Evolutionary conservation across 306 rosid species (phyloP), one percentile per base, ranked within the genome.

Genomic region (Acacia acuminata): DNA sequence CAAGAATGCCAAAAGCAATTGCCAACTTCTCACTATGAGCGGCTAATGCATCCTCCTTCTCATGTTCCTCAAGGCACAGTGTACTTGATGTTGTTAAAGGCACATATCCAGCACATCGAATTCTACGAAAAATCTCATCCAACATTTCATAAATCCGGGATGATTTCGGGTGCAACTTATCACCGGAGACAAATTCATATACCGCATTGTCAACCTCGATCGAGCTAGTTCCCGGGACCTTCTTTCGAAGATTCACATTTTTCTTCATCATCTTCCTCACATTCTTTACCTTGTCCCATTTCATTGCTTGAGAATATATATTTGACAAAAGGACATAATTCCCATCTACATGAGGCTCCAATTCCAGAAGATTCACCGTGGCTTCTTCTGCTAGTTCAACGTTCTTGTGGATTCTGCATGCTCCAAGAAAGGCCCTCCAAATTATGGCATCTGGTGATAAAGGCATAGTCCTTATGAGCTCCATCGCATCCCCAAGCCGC

Each of bases 351-450:
- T 60, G 55, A 58, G 82, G 78, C 72, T 82, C 82, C 74, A 71
- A 71, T 70, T 71, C 45, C 12, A 82, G 77, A 69, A 82, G 85
- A 55, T 69, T 82, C 10, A 58, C 36, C 1, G 66, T 71, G 36
- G 82, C 78, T 69, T 68, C 82, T 71, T 82, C 77, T 0, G 85
- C 82, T 5, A 82, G 32, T 48, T 82, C 85, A 55, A 77, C 56
- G 71, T 77, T 82, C 61, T 82, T 82, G 77, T 82, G 81, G 30
- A 82, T 77, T 77, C 77, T 77, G 32, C 82, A 82, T 40, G 85
- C 77, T 76, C 66, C 81, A 58, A 82, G 82, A 77, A 82, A 45
- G 34, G 81, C 82, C 55, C 82, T 70, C 81, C 85, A 82, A 34
- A 77, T 43, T 27, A 70, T 60, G 24, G 81, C 85, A 58, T 82